phyloP scores from a whole-genome alignment of 2,329 filamentous ascomycete species.

The Blumeriella jaapii region DNA sequence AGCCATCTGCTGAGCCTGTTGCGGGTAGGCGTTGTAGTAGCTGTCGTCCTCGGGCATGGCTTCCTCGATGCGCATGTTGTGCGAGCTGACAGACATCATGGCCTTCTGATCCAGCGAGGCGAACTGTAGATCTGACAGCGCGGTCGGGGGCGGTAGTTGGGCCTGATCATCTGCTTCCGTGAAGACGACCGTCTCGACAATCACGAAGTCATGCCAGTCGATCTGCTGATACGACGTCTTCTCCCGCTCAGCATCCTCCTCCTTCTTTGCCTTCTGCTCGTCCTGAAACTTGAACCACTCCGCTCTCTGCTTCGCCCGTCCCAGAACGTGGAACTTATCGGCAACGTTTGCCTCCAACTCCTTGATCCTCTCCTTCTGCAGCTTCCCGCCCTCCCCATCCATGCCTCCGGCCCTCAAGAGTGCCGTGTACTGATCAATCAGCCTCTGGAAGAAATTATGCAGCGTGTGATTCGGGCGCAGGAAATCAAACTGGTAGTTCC shows the following conservation, averaged over 20 bases:
- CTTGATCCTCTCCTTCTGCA: constrained; percentile 59
- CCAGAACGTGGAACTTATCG: constrained; percentile 71
- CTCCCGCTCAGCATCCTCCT: constrained; percentile 77
- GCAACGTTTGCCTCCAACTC: constrained; percentile 64
- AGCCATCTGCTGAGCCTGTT: constrained; percentile 28
- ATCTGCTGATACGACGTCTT: constrained; percentile 68
- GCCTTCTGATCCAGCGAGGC: constrained; percentile 93
- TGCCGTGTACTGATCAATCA: constrained; percentile 88
- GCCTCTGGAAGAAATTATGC: constrained; percentile 86
- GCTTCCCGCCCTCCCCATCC: constrained; percentile 48
- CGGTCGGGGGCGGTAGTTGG: constrained; percentile 79
- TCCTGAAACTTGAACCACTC: constrained; percentile 82
- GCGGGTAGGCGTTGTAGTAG: constrained; percentile 39
- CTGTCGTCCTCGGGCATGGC: constrained; percentile 75
- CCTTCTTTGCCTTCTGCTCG: constrained; percentile 75
- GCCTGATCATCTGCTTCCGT: constrained; percentile 77
- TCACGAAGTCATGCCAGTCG: constrained; percentile 95
- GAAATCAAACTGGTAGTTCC: constrained; percentile 95
- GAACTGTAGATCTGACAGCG: constrained; percentile 82
- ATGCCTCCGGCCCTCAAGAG: constrained; percentile 58
- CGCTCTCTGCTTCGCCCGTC: constrained; percentile 71
- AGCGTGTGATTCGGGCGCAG: constrained; percentile 89
- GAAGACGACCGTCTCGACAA: constrained; percentile 91
- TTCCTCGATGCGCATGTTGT: constrained; percentile 79
- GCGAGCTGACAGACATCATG: constrained; percentile 68